Evolutionary conservation across 169 alveolate genomes (phyloP).

Genomic region (Plasmodium coatneyi): DNA sequence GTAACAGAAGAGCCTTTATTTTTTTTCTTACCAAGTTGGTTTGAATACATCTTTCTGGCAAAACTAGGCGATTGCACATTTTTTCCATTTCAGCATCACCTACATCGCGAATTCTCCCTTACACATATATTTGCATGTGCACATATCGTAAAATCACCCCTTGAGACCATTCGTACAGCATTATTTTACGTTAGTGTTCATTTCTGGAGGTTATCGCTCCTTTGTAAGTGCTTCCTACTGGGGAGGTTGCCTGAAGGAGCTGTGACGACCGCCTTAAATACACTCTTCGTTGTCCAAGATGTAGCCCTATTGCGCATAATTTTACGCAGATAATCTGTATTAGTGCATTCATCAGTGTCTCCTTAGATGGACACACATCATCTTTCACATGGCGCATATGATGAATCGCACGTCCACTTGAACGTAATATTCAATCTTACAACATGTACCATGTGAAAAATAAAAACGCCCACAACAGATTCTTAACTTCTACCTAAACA

Average conservation of each 20-base stretch:
- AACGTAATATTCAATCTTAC: background rate
- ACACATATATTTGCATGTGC: background rate
- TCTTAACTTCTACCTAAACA: background rate
- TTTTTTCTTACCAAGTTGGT: background rate
- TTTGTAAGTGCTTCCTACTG: background rate
- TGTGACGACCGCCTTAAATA: background rate
- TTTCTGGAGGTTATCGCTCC: background rate
- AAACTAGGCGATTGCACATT: background rate
- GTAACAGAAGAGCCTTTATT: background rate
- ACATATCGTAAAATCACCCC: background rate
- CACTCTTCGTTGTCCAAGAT: background rate
- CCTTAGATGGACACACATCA: background rate
- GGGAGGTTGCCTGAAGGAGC: background rate
- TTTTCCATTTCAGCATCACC: background rate
- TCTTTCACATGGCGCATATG: background rate
- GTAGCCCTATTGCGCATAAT: background rate
- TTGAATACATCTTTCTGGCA: background rate
- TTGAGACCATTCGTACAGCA: background rate
- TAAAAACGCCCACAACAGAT: background rate
- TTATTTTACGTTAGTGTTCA: background rate
- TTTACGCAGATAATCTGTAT: background rate
- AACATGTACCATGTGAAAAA: background rate
- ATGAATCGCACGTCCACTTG: background rate
- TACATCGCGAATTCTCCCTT: background rate
- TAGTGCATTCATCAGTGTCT: background rate